Conservation (phyloP, 2,329 filamentous ascomycete genomes). For the Diaporthe sp. region DNA sequence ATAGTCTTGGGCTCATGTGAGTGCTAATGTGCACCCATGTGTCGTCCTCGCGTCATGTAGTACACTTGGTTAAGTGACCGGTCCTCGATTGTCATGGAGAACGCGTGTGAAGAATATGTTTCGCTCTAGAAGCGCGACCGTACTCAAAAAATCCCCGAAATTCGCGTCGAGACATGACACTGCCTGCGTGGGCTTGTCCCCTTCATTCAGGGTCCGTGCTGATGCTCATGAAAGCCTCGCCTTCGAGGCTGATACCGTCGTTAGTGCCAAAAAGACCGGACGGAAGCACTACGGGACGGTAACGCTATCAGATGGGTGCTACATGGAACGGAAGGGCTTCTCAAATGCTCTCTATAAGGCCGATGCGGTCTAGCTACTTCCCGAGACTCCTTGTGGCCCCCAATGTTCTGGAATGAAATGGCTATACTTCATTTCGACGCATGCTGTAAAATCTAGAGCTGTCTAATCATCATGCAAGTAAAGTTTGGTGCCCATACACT, state of each 20-base stretch:
- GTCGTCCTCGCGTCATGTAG: background rate
- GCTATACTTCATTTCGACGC: no score
- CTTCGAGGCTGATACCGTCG: background rate
- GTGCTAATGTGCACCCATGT: background rate
- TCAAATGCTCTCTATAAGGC: background rate
- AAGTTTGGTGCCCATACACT: background rate
- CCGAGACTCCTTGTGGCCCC: background rate
- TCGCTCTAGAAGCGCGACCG: background rate
- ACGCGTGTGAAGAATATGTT: no score
- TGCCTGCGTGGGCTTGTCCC: background rate
- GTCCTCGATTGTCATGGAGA: fast-evolving
- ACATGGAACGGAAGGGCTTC: background rate
- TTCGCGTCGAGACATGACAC: background rate
- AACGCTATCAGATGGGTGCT: background rate
- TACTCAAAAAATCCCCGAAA: background rate
- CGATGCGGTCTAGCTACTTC: background rate
- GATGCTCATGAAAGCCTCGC: background rate
- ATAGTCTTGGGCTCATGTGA: background rate
- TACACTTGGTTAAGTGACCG: no score
- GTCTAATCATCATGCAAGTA: no score
- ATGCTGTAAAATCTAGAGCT: background rate
- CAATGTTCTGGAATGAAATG: background rate
- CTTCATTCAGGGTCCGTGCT: background rate
- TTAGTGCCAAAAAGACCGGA: no score
- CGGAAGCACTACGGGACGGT: background rate